phyloP scores from a whole-genome alignment of 306 rosid genomes.

The Malus fusca region DNA sequence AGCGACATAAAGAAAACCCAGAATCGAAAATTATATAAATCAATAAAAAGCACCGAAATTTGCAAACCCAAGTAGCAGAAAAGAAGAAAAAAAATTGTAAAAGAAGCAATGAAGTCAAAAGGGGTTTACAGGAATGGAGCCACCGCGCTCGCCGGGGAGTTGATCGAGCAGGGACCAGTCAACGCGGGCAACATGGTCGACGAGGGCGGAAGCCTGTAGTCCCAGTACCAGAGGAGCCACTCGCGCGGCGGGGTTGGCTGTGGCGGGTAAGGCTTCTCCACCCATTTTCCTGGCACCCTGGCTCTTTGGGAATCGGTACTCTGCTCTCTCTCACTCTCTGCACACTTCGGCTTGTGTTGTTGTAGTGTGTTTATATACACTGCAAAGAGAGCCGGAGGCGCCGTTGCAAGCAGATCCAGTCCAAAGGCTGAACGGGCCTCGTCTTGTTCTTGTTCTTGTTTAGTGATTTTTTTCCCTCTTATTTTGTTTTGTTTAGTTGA shows the following conservation, averaged over 20 bases:
- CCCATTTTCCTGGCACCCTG: constrained; percentile 25
- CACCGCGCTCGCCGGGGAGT: constrained; percentile 86
- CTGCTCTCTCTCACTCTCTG: neutral
- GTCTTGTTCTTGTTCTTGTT: neutral
- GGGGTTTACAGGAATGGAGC: constrained; percentile 63
- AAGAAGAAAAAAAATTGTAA: neutral
- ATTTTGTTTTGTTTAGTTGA: no score
- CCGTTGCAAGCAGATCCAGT: neutral
- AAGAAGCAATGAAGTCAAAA: neutral
- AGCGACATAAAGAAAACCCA: neutral
- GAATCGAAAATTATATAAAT: neutral
- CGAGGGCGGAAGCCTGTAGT: constrained; percentile 72
- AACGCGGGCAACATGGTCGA: constrained; percentile 67
- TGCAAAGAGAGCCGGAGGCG: neutral
- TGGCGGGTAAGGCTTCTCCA: constrained; percentile 22
- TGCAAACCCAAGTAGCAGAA: neutral
- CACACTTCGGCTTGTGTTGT: neutral
- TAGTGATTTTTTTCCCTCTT: neutral
- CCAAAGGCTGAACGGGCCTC: neutral
- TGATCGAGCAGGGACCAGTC: constrained; percentile 52
- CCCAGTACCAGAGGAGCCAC: constrained; percentile 61
- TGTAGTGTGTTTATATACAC: neutral
- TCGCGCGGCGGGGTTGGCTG: neutral
- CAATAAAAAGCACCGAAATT: neutral
- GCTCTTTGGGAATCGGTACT: neutral